phyloP scores from a whole-genome alignment of 1,284 basidiomycete species.

The Afroboletus lepidellus region DNA sequence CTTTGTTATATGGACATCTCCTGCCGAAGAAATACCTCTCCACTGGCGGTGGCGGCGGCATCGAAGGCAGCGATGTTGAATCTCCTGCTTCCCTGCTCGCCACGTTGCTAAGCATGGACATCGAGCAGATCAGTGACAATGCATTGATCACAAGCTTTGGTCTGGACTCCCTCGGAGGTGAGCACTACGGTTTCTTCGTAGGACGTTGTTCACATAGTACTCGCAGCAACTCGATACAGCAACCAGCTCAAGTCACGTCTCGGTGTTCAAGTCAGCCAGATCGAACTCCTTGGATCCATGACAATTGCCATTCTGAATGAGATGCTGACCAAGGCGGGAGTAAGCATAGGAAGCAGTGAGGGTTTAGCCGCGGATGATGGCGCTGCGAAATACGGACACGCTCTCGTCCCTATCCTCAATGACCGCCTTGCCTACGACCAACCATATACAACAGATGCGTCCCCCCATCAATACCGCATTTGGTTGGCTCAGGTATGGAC shows the following conservation, averaged over 20 bases:
- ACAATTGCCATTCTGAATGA: slow-evolving; percentile 26
- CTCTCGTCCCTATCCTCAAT: slow-evolving; percentile 30
- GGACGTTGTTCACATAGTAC: background rate
- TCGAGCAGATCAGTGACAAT: slow-evolving; percentile 29
- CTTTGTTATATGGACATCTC: slow-evolving; percentile 25
- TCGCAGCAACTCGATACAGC: slow-evolving; percentile 28
- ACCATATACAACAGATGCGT: slow-evolving; percentile 30
- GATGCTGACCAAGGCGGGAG: slow-evolving; percentile 20
- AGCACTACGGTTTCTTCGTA: background rate
- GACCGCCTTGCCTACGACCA: slow-evolving; percentile 32
- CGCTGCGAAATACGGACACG: slow-evolving; percentile 27
- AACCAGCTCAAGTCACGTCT: slow-evolving; percentile 30
- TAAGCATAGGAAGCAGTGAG: slow-evolving; percentile 2
- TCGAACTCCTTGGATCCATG: slow-evolving; percentile 33
- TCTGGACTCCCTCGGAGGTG: slow-evolving; percentile 32
- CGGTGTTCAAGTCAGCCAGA: slow-evolving; percentile 31
- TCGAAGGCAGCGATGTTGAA: slow-evolving; percentile 15
- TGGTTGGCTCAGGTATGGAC: slow-evolving; percentile 30
- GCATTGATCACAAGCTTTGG: slow-evolving; percentile 33
- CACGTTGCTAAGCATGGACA: slow-evolving; percentile 23
- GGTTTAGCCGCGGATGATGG: slow-evolving; percentile 21
- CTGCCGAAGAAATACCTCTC: slow-evolving; percentile 25
- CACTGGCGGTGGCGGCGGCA: slow-evolving; percentile 4
- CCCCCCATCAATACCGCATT: slow-evolving; percentile 32
- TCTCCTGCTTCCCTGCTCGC: slow-evolving; percentile 29